Evolutionary conservation across 2,329 filamentous ascomycete genomes (phyloP).

Genomic region (Paraconiothyrium brasiliense): DNA sequence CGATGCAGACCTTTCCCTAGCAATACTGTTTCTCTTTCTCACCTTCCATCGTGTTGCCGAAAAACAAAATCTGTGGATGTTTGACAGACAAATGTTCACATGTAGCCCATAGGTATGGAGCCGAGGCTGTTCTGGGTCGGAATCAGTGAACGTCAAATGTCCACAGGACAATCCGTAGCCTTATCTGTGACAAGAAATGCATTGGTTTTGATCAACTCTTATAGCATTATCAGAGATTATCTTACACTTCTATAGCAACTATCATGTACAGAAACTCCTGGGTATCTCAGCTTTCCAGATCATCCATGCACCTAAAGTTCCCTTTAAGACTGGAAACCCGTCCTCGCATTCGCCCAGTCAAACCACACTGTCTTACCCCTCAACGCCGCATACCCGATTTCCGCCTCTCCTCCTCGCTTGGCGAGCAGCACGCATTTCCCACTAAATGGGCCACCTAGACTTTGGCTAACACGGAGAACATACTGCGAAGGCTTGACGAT

Average conservation of each 20-base stretch:
- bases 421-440: slow-evolving; percentile 17
- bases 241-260: background rate
- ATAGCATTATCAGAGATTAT: background rate
- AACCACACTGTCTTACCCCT: slow-evolving; percentile 19
- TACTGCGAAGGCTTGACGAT: slow-evolving; percentile 19
- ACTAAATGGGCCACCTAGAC: slow-evolving; percentile 14
- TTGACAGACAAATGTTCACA: no score
- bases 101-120: no score
- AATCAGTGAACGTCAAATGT: no score
- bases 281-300: slow-evolving; percentile 4
- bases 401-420: slow-evolving; percentile 12
- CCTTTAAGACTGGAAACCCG: slow-evolving; percentile 9
- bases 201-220: no score
- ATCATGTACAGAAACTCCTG: slow-evolving; percentile 3
- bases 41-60: no score
- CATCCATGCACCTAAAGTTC: background rate
- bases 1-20: no score
- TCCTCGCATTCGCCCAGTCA: slow-evolving; percentile 20
- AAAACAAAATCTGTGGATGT: no score
- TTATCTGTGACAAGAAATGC: no score
- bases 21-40: no score
- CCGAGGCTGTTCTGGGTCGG: no score
- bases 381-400: slow-evolving; percentile 17
- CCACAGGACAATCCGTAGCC: no score
- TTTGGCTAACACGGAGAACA: slow-evolving; percentile 13